These are phyloP conservation scores for Stromatinia cepivora DNA, from an alignment of 2,329 filamentous ascomycete genomes.

Conservation along the genomic window DNA sequence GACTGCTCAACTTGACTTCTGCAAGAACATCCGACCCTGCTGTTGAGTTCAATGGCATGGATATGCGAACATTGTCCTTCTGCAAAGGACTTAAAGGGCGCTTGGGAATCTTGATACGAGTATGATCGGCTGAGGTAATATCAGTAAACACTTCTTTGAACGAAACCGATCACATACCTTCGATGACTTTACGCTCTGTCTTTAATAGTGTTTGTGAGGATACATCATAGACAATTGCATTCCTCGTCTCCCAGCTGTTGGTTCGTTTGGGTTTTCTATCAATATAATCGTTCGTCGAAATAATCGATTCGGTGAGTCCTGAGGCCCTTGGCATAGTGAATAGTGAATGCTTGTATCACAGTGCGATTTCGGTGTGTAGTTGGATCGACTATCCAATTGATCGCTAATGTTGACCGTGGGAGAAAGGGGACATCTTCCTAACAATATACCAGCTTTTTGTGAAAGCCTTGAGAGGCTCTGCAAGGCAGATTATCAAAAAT, in stretches of 20 bases:
- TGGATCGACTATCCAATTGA: not conserved
- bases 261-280: conserved; percentile 6
- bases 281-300: not conserved
- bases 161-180: not conserved
- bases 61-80: conserved; percentile 13
- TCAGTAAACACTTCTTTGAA: not conserved
- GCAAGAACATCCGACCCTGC: conserved; percentile 2
- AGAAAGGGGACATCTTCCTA: not conserved
- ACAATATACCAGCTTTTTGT: conserved; percentile 1
- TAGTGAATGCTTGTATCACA: not conserved
- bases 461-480: not conserved
- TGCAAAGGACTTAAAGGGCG: not conserved
- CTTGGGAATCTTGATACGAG: conserved; percentile 9
- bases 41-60: conserved; percentile 7
- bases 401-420: conserved; percentile 1
- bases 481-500: conserved; percentile 1
- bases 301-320: not conserved
- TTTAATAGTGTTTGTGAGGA: not conserved
- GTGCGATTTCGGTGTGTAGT: not conserved
- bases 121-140: not conserved
- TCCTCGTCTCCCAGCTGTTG: conserved; percentile 1
- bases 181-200: not conserved
- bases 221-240: conserved; percentile 17
- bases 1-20: conserved; percentile 18
- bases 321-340: not conserved